phyloP scores from a whole-genome alignment of 768 basidiomycete species.

The Guyanaporus albipodus region DNA sequence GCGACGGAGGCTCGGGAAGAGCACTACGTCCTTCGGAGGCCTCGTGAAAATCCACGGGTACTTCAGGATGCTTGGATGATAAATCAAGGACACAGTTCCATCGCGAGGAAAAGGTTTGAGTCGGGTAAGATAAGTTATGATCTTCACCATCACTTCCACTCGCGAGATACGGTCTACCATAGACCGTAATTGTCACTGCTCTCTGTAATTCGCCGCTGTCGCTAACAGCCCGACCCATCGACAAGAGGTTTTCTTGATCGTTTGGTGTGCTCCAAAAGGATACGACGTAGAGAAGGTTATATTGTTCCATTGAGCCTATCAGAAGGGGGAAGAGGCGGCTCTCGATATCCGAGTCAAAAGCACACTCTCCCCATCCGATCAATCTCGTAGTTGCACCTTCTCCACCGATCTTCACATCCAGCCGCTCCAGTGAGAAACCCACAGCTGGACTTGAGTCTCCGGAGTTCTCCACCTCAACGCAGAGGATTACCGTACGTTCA shows the following conservation, averaged over 20 bases:
- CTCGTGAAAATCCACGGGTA: conserved; percentile 17
- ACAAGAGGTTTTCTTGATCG: conserved; percentile 40
- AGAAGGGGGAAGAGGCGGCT: conserved; percentile 63
- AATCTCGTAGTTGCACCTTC: conserved; percentile 50
- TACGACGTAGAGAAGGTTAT: conserved; percentile 88
- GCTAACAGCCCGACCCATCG: conserved; percentile 31
- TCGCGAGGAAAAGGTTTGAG: conserved; percentile 70
- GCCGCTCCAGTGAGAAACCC: conserved; percentile 71
- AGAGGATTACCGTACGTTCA: conserved; percentile 84
- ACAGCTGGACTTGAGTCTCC: conserved; percentile 56
- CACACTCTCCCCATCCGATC: conserved; percentile 46
- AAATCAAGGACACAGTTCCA: conserved; percentile 93
- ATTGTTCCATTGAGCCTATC: conserved; percentile 74
- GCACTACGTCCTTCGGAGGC: conserved; percentile 32
- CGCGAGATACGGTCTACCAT: conserved; percentile 62
- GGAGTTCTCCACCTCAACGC: conserved; percentile 85
- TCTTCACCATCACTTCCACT: conserved; percentile 19
- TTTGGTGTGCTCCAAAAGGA: conserved; percentile 68
- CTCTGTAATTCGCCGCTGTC: conserved; percentile 53
- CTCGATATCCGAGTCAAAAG: conserved; percentile 31
- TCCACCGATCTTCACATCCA: conserved; percentile 74
- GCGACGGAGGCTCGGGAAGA: conserved; percentile 75
- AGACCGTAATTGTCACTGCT: conserved; percentile 75
- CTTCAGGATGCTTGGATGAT: conserved; percentile 32
- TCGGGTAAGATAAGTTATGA: conserved; percentile 47